Conservation (phyloP, 2,329 filamentous ascomycete genomes). For the Calonectria henricotiae region DNA sequence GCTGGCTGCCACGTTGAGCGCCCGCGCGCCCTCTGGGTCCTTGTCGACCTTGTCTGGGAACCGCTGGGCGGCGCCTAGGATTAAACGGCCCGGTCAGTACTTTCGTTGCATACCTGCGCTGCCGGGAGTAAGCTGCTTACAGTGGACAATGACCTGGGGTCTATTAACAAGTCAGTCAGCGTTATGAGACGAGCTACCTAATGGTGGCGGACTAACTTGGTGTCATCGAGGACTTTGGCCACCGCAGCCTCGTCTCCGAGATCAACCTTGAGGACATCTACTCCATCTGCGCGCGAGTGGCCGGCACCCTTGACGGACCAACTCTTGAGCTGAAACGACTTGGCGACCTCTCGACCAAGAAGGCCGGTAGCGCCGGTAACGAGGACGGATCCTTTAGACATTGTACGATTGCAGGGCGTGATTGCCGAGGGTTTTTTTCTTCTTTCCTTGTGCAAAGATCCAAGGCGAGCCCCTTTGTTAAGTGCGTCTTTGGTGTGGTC, state of each 20-base stretch:
- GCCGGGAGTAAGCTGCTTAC: constrained; percentile 64
- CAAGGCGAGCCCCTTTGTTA: background rate
- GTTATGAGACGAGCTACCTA: background rate
- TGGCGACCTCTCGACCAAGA: constrained; percentile 84
- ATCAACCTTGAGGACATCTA: constrained; percentile 76
- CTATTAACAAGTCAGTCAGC: constrained; percentile 59
- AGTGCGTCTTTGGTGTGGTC: constrained; percentile 7
- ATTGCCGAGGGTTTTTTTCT: background rate
- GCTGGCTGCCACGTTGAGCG: constrained; percentile 83
- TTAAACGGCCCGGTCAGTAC: constrained; percentile 42
- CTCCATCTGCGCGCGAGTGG: constrained; percentile 80
- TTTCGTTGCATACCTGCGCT: constrained; percentile 7
- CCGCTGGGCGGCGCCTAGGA: constrained; percentile 85
- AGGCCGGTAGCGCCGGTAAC: constrained; percentile 90
- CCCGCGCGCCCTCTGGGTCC: constrained; percentile 82
- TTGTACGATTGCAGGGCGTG: constrained; percentile 21
- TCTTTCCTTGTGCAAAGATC: constrained; percentile 1
- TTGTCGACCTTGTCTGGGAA: constrained; percentile 89
- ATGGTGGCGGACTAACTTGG: constrained; percentile 63
- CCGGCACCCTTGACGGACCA: constrained; percentile 85
- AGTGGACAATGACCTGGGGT: constrained; percentile 86
- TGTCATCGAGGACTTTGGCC: constrained; percentile 66
- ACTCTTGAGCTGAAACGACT: constrained; percentile 73
- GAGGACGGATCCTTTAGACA: constrained; percentile 70
- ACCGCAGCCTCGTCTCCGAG: constrained; percentile 66